These are phyloP conservation scores for Ophiocordyceps camponoti-leonardi DNA, from an alignment of 2,329 filamentous ascomycete species.

Conservation along the genomic window DNA sequence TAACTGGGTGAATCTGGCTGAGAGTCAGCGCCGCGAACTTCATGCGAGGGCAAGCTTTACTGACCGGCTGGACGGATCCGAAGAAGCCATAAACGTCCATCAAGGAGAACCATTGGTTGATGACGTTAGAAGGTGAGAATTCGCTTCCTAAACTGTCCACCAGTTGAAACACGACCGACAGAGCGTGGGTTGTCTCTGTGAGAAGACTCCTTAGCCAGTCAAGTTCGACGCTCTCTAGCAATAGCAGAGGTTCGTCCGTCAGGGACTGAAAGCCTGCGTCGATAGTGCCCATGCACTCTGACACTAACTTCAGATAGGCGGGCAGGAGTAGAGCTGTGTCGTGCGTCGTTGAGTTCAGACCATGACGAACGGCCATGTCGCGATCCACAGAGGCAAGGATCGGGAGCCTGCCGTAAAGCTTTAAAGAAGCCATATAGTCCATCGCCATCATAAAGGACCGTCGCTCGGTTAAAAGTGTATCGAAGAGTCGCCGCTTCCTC, in stretches of 20 bases:
- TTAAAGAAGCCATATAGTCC: constrained; percentile 35
- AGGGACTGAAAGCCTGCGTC: constrained; percentile 31
- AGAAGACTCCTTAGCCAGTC: constrained; percentile 47
- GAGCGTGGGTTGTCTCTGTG: constrained; percentile 54
- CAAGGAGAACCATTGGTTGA: constrained; percentile 59
- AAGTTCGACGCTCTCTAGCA: constrained; percentile 34
- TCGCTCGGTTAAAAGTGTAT: constrained; percentile 55
- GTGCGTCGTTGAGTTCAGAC: constrained; percentile 13
- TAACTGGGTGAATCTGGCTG: constrained; percentile 18
- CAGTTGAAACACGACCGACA: constrained; percentile 60
- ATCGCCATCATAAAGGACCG: constrained; percentile 48
- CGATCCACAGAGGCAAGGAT: constrained; percentile 11
- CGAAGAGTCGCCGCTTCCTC: constrained; percentile 50
- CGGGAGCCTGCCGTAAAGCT: constrained; percentile 21
- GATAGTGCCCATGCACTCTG: constrained; percentile 29
- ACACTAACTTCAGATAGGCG: constrained; percentile 28
- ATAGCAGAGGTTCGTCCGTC: constrained; percentile 28
- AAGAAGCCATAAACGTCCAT: constrained; percentile 56
- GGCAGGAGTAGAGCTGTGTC: constrained; percentile 27
- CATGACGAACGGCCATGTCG: constrained; percentile 14
- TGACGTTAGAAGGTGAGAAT: constrained; percentile 38
- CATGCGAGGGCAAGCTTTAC: constrained; percentile 1
- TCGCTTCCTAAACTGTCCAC: constrained; percentile 38
- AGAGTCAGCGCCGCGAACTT: constrained; percentile 5
- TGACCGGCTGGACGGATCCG: constrained; percentile 32